These are phyloP conservation scores for Leishmania major DNA, from an alignment of 208 protist species.

Conservation along the genomic window DNA sequence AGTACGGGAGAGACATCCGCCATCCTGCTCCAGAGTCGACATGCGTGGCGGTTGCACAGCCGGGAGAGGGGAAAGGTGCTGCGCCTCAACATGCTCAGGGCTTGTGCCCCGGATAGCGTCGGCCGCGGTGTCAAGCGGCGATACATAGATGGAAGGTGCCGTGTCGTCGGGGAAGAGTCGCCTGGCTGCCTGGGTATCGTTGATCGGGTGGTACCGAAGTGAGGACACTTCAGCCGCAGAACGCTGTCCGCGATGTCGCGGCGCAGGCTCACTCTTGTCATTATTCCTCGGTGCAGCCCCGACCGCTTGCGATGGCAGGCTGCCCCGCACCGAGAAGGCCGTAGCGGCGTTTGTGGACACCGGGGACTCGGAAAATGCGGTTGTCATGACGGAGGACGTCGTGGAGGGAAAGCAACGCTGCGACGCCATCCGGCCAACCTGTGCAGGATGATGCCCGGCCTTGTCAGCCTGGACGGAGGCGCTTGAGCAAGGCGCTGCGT, in stretches of 20 bases:
- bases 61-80: not conserved
- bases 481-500: not conserved
- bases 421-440: not conserved
- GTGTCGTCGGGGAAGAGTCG: too few species aligned
- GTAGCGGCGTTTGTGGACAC: slow-evolving; percentile 5
- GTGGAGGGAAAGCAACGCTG: slow-evolving; percentile 8
- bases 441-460: slow-evolving; percentile 8
- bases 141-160: not conserved
- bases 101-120: not conserved
- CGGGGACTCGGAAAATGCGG: slow-evolving; percentile 1
- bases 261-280: not conserved
- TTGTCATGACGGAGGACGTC: slow-evolving; percentile 11
- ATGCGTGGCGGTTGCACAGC: not conserved
- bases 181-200: not conserved
- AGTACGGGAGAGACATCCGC: too few species aligned
- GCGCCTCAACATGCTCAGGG: not conserved
- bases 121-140: not conserved
- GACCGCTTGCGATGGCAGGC: slow-evolving; percentile 17
- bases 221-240: not conserved
- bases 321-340: slow-evolving; percentile 18
- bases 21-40: not conserved
- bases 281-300: slow-evolving; percentile 13
- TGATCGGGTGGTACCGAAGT: not conserved
- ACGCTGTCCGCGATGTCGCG: not conserved
- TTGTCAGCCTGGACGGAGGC: not conserved